Evolutionary conservation across 2,329 filamentous ascomycete species (phyloP).

Genomic region (Botryotinia narcissicola): DNA sequence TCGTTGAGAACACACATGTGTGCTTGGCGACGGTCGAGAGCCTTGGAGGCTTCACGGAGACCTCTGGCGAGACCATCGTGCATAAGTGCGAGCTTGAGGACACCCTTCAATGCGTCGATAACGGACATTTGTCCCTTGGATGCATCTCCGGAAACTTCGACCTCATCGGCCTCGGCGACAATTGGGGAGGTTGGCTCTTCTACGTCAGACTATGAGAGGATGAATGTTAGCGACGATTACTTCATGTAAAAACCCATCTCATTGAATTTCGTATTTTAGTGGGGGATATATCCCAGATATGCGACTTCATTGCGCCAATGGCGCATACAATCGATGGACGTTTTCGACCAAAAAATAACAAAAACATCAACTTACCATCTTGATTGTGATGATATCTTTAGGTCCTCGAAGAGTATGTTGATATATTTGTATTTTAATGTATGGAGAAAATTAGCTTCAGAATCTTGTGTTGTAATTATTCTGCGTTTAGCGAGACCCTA

Average conservation of each 20-base stretch:
- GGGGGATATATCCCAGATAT: neutral
- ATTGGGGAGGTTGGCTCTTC: constrained; percentile 94
- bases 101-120: constrained; percentile 97
- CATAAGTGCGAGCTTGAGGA: constrained; percentile 97
- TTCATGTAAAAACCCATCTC: neutral
- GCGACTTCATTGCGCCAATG: constrained; percentile 7
- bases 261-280: constrained; percentile 15
- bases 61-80: constrained; percentile 98
- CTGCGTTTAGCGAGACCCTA: constrained; percentile 18
- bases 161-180: constrained; percentile 79
- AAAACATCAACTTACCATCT: constrained; percentile 23
- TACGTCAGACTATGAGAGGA: constrained; percentile 84
- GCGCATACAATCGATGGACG: neutral
- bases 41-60: constrained; percentile 97
- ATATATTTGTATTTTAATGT: constrained; percentile 23
- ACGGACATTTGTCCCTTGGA: constrained; percentile 94
- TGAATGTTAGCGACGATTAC: constrained; percentile 3
- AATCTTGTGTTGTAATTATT: constrained; percentile 19
- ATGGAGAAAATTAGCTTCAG: constrained; percentile 20
- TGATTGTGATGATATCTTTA: constrained; percentile 31
- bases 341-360: neutral
- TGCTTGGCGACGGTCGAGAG: constrained; percentile 95
- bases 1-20: constrained; percentile 99
- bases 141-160: constrained; percentile 93
- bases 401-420: constrained; percentile 37